A percentile compares a stretch with the other conserved stretches of the same genome.
phyloP scores from a whole-genome alignment of 768 basidiomycete genomes.

The Pilatotrama ljubarskyi region DNA sequence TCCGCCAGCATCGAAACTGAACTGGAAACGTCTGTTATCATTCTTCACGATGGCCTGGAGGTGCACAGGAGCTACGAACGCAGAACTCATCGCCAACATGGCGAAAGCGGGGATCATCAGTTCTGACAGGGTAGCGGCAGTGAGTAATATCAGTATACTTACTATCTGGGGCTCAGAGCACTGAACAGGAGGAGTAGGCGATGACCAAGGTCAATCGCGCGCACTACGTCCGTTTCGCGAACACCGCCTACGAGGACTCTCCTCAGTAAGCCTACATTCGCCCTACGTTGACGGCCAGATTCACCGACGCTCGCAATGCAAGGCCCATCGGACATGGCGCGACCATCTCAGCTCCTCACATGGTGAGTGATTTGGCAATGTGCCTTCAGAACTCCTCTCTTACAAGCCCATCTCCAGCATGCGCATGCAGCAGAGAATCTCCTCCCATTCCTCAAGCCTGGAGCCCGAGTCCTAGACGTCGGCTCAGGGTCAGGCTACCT shows the following conservation, averaged over 20 bases:
- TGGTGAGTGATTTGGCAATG: conserved; percentile 49
- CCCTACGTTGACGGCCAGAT: neutral
- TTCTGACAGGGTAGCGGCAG: conserved; percentile 55
- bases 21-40: no score
- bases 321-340: conserved; percentile 76
- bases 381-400: neutral
- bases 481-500: conserved; percentile 90
- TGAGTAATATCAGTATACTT: conserved; percentile 33
- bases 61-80: conserved; percentile 67
- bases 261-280: conserved; percentile 39
- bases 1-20: no score
- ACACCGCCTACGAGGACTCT: conserved; percentile 49
- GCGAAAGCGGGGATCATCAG: conserved; percentile 50
- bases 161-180: neutral
- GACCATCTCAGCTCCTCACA: conserved; percentile 96
- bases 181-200: conserved; percentile 32
- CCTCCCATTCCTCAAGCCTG: conserved; percentile 66
- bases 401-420: conserved; percentile 49
- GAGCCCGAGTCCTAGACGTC: conserved; percentile 81
- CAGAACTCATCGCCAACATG: conserved; percentile 75
- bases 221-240: conserved; percentile 42
- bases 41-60: conserved; percentile 73
- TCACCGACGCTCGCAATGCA: neutral
- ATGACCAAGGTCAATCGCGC: conserved; percentile 50
- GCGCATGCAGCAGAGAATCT: conserved; percentile 84